Evolutionary conservation across 352 stramenopile species (phyloP), one percentile per base, ranked within the genome.

Genomic region (Pythium plurisporium): DNA sequence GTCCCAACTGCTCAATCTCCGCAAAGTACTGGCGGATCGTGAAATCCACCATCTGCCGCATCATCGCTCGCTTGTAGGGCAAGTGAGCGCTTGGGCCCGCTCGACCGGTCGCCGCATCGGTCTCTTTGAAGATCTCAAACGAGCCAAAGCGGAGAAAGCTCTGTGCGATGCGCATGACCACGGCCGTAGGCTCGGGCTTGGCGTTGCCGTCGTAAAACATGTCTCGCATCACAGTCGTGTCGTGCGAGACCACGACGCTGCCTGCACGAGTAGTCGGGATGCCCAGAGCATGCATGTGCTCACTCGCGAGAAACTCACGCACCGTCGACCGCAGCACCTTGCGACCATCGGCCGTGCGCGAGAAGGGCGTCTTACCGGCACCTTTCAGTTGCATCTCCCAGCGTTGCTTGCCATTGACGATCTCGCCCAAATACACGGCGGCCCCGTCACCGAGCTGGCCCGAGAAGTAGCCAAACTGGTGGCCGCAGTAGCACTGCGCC

Each of bases 381-480:
- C 97, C 96, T 62, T 99, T 99, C 14, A 99, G 73, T 69, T 99
- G 97, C 44, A 99, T 69, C 73, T 99, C 96, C 68, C 87, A 97
- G 12, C 86, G 61, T 44, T 76, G 57, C n/a, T 59, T 62, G 27
- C 46, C 34, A 25, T 48, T 52, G 31, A 88, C 72, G 29, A 95
- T 74, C 67, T 97, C 88, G 23, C 88, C 91, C 14, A 97, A 60
- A 65, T 94, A 96, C 41, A 97, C 77, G 7, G 91, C 89, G 2
- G 86, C 87, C 34, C 91, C 91, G 58, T 97, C 91, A 41, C 91
- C 91, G 46, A 97, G 73, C 72, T 97, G 90, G 1, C 89, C 88
- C 4, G 89, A 95, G 50, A 96, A 97, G 51, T 86, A 91, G 12
- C 90, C 90, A 55, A 97, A 97, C 67, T 97, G 89, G 64, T 96